Evolutionary conservation across 2,329 filamentous ascomycete genomes (phyloP), one percentile per base, ranked within the genome.

Genomic region (Neofusicoccum sp.): DNA sequence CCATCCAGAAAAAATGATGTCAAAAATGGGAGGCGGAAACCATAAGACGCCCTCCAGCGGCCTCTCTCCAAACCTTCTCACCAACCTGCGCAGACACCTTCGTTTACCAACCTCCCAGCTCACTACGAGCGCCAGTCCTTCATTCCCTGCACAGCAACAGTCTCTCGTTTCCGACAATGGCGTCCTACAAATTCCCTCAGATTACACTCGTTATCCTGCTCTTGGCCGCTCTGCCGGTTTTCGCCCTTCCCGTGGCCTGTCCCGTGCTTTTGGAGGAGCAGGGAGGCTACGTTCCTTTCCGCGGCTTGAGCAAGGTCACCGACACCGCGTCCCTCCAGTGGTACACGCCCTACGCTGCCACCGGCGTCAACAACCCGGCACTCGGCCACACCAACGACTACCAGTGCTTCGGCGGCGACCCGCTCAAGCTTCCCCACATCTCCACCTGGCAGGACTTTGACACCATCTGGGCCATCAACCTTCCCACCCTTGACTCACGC

Each of bases 391-490:
- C 36, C 5, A 24, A 30, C 12, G 44, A 11, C 20, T 60, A 60
- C 57, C 12, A 28, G 36, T 60, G 57, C 45, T 51, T 43, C 34
- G 11, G 31, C 6, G 44, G 45, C 26, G 26, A 56, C 9, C 11
- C 36, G 8, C 1, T 8, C 20, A 6, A 16, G 16, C 38, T 57
- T 14, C 57, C 58, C 20, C 24, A 44, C 12, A 20, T 54, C 9
- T 28, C 12, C 14, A 26, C 36, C n/a, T 47, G 48, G 58, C 9
- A 36, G 20, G 38, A 6, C 14, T 53, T 60, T 30, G 48, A 54
- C 38, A 20, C 30, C 1, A 47, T 60, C 20, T 60, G 58, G 58
- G 11, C 20, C 9, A 60, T 44, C 26, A 54, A 53, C 31, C 14
- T 60, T 1, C 47, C 47, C 8, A 30, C 28, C 2, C 30, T 60